Base-by-base conservation (phyloP, 2,329 filamentous ascomycete species). In the Claviceps quebecensis region DNA sequence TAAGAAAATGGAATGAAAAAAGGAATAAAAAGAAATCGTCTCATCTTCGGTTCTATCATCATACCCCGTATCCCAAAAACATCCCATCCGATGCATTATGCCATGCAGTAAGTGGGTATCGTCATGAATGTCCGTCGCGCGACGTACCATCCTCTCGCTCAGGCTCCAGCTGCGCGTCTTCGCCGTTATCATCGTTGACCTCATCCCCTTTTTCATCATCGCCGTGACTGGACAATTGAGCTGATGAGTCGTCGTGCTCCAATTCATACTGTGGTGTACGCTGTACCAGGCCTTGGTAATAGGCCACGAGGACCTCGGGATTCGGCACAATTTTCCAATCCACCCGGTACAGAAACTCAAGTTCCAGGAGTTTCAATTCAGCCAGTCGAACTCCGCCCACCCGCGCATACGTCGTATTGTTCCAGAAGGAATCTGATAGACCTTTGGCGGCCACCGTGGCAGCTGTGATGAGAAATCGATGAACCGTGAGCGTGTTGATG, bases 301-400 rank as follows among this genome's bases (percentile, higher is more conserved):
- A 98, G 52, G 95, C 89, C 26, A 89, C 87, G 44, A 98, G 72
- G 2, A 94, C 85, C 64, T 97, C 93, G 1, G 93, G 90, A 61
- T 94, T 89, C 5, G 93, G 93, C 3, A 98, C 90, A 58, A 98
- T 98, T 61, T 86, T 87, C 91, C 93, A 98, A 62, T 96, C 87
- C 29, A 98, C 85, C 50, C 87, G 77, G 63, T 90, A 88, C 36
- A 98, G 71, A 58, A 98, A 95, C 61, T 98, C 93, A 34, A 98
- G 75, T 66, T 98, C 93, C 9, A 98, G 72, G 52, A 96, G 73
- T 53, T 93, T 94, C 56, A 98, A 71, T 67, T 98, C 93, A 47
- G 85, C 82, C 39, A 96, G 76, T 57, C 87, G 89, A 48, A 98
- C 89, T 56, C 93, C 93, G 5, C 93, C 93, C 0, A 98, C 90